phyloP scores from a whole-genome alignment of 2,329 filamentous ascomycete genomes.

The Hypoxylon sp. region DNA sequence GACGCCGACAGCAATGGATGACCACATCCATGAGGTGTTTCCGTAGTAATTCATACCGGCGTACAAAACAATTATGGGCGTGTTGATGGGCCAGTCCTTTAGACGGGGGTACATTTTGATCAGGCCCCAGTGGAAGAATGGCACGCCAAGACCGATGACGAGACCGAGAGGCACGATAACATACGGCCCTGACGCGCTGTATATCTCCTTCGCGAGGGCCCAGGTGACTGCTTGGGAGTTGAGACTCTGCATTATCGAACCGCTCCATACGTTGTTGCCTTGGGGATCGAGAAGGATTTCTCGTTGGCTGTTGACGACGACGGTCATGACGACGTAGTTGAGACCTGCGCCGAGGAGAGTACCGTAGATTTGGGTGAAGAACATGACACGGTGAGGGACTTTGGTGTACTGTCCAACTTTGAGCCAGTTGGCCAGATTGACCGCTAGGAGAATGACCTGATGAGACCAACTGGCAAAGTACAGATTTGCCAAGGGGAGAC shows the following conservation, averaged over 20 bases:
- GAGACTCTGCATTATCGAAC: constrained; percentile 63
- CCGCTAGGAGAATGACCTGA: constrained; percentile 65
- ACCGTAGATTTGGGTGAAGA: constrained; percentile 68
- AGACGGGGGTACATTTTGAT: constrained; percentile 18
- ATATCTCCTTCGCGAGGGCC: constrained; percentile 68
- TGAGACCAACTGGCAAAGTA: constrained; percentile 72
- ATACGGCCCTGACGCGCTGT: constrained; percentile 60
- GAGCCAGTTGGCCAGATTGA: constrained; percentile 65
- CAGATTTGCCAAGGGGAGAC: constrained; percentile 67
- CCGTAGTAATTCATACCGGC: constrained; percentile 32
- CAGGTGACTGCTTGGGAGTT: constrained; percentile 63
- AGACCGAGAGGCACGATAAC: constrained; percentile 65
- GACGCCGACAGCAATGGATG: constrained; percentile 30
- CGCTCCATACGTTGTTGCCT: constrained; percentile 66
- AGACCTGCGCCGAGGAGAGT: constrained; percentile 66
- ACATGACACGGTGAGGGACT: constrained; percentile 68
- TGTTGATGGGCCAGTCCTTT: constrained; percentile 30
- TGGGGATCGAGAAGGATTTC: constrained; percentile 60
- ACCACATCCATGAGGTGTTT: constrained; percentile 67
- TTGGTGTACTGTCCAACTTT: constrained; percentile 71
- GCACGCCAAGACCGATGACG: constrained; percentile 56
- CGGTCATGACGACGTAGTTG: constrained; percentile 69
- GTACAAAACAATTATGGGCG: constrained; percentile 18
- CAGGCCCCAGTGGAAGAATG: constrained; percentile 34
- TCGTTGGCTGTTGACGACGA: constrained; percentile 64